These are phyloP conservation scores for Sclerospora graminicola DNA, from an alignment of 352 stramenopile species.

Conservation along the genomic window DNA sequence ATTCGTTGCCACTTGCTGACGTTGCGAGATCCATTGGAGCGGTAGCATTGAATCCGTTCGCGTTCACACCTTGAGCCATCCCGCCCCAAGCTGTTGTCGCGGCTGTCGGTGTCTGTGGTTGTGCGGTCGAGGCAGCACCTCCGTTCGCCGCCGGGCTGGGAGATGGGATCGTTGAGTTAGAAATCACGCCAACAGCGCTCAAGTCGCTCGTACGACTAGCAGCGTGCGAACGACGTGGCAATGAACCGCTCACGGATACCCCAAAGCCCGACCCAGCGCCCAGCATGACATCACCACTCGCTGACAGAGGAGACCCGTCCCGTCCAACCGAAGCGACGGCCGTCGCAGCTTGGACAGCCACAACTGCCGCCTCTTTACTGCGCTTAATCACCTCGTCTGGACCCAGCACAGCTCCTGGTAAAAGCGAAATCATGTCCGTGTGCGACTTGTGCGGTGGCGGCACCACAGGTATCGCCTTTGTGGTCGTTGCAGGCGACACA, in stretches of 20 bases:
- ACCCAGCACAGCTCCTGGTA: constrained; percentile 36
- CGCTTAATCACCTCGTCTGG: constrained; percentile 83
- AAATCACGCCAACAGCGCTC: constrained; percentile 8
- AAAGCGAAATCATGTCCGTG: constrained; percentile 52
- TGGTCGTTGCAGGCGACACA: constrained; percentile 3
- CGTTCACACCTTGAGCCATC: constrained; percentile 16
- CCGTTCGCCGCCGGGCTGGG: constrained; percentile 1
- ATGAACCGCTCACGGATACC: constrained; percentile 19
- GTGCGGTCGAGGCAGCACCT: constrained; percentile 4
- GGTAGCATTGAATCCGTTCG: constrained; percentile 11
- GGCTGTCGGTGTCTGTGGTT: constrained; percentile 1
- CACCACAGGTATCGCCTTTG: constrained; percentile 23
- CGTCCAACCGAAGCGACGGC: constrained; percentile 47
- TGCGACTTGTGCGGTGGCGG: constrained; percentile 71
- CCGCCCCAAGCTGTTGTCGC: constrained; percentile 22
- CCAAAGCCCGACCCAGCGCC: constrained; percentile 37
- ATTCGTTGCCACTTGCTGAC: constrained; percentile 2
- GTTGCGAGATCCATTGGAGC: constrained; percentile 8
- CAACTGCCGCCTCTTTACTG: constrained; percentile 69
- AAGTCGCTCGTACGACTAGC: constrained; percentile 24
- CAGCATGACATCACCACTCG: constrained; percentile 38
- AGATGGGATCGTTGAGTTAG: constrained; percentile 6
- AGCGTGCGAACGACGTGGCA: constrained; percentile 34
- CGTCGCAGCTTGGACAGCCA: constrained; percentile 59
- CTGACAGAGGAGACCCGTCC: constrained; percentile 35